These are phyloP conservation scores for Candida sonorensis DNA, from an alignment of 805 yeast species.

Conservation along the genomic window DNA sequence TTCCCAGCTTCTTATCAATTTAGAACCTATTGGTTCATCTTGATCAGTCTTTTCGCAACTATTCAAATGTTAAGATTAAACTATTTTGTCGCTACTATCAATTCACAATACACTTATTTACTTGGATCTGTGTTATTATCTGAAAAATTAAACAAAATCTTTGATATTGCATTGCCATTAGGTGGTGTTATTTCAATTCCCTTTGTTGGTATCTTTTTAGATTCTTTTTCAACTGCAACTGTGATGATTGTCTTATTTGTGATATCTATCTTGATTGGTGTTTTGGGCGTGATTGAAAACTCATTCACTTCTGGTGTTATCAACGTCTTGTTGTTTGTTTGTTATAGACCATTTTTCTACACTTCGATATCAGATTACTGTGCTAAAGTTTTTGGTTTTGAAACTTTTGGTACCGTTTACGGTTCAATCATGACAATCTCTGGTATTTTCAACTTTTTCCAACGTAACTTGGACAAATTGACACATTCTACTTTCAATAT, in stretches of 20 bases:
- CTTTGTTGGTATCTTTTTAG: slow-evolving; percentile 45
- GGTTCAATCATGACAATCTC: slow-evolving; percentile 50
- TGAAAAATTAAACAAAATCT: slow-evolving; percentile 36
- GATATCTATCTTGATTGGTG: slow-evolving; percentile 39
- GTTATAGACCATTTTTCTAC: slow-evolving; percentile 51
- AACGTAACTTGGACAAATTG: slow-evolving; percentile 37
- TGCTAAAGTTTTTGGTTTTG: slow-evolving; percentile 58
- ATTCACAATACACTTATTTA: slow-evolving; percentile 45
- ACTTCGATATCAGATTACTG: slow-evolving; percentile 52
- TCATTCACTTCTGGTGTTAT: slow-evolving; percentile 35
- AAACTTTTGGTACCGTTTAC: slow-evolving; percentile 53
- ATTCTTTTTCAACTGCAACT: slow-evolving; percentile 38
- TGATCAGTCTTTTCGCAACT: slow-evolving; percentile 44
- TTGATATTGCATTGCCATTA: slow-evolving; percentile 48
- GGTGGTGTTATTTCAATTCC: slow-evolving; percentile 53
- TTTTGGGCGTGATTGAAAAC: slow-evolving; percentile 38
- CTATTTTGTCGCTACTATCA: slow-evolving; percentile 53
- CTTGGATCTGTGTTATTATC: slow-evolving; percentile 34
- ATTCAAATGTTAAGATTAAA: slow-evolving; percentile 51
- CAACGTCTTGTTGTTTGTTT: slow-evolving; percentile 42
- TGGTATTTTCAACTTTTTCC: slow-evolving; percentile 44
- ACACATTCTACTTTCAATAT: slow-evolving; percentile 47
- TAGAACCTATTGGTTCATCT: slow-evolving; percentile 44
- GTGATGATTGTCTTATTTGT: slow-evolving; percentile 35
- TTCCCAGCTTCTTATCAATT: slow-evolving; percentile 42